phyloP scores from a whole-genome alignment of 352 stramenopile genomes.

The Phytophthora niederhauseri region DNA sequence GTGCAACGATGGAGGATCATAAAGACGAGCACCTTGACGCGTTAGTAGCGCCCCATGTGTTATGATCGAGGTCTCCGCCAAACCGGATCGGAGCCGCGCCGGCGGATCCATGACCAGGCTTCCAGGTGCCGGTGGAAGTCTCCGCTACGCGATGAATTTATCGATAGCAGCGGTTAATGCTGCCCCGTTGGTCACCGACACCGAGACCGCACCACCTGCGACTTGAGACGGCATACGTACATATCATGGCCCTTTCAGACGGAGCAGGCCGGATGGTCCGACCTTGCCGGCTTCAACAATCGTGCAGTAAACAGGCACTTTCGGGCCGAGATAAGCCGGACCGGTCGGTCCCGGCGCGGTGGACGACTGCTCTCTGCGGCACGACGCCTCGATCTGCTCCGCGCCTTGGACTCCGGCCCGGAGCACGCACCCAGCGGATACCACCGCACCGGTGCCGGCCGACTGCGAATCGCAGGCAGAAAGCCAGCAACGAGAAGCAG shows the following conservation, averaged over 20 bases:
- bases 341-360: conserved; percentile 3
- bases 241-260: conserved; percentile 4
- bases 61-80: conserved; percentile 19
- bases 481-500: conserved; percentile 25
- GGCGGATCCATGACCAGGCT: neutral
- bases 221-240: neutral
- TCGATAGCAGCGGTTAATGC: neutral
- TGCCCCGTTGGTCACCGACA: neutral
- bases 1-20: conserved; percentile 27
- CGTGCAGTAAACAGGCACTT: conserved; percentile 12
- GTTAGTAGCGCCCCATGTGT: conserved; percentile 34
- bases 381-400: conserved; percentile 29
- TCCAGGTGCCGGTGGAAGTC: neutral
- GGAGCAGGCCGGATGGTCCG: conserved; percentile 23
- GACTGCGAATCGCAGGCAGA: conserved; percentile 11
- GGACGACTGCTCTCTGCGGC: conserved; percentile 31
- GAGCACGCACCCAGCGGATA: conserved; percentile 1
- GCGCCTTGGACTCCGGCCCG: conserved; percentile 4
- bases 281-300: conserved; percentile 27
- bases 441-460: conserved; percentile 8
- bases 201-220: neutral
- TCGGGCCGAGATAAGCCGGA: conserved; percentile 9
- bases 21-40: conserved; percentile 34
- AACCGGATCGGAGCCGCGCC: conserved; percentile 13
- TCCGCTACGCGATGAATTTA: conserved; percentile 27